Base-by-base conservation (phyloP, 2,329 filamentous ascomycete genomes). In the Colletotrichum camelliae region DNA sequence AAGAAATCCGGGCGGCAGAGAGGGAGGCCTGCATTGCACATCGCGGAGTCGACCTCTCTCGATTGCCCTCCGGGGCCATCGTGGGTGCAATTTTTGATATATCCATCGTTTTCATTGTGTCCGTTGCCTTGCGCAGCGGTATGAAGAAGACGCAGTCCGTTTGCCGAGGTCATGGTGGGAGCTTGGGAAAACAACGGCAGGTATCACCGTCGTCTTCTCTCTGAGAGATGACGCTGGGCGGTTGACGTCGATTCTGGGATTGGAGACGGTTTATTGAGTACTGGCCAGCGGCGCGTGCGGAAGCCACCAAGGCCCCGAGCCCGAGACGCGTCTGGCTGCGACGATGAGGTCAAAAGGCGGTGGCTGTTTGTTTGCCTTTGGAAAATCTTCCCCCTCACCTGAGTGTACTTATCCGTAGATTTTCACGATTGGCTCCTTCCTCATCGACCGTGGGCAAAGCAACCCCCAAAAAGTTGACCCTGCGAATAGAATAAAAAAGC, bases 21-120 rank as follows among this genome's bases (percentile, higher is more conserved):
- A 79, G 84, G 85, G 81, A 84, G 83, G 84, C 86, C 87, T 89
- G 87, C 87, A 89, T 88, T 87, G 87, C 87, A 89, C 87, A 87
- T 81, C 86, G 74, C 72, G 77, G 77, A 69, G 74, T 75, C 64
- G 55, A 58, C 68, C 70, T 74, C 33, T 72, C 64, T 77, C 67
- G 74, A 75, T 77, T 77, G 74, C 37, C 76, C 77, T 77, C 70
- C 71, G 67, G 77, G 74, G 68, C 74, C 74, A 60, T 77, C 77
- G 74, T 31, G 43, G 70, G 72, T 12, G 60, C 24, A 77, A 64
- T 77, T 77, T 77, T 77, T 77, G 70, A 70, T 77, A 37, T 70
- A 64, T 70, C 79, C 29, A 21, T 31, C 13, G 78, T 85, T 77
- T 77, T 77, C 74, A 77, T 77, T 74, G 27, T 77, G 55, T 7